Evolutionary conservation across 305 asterid species (phyloP).

Genomic region (Fraxinus latifolia): DNA sequence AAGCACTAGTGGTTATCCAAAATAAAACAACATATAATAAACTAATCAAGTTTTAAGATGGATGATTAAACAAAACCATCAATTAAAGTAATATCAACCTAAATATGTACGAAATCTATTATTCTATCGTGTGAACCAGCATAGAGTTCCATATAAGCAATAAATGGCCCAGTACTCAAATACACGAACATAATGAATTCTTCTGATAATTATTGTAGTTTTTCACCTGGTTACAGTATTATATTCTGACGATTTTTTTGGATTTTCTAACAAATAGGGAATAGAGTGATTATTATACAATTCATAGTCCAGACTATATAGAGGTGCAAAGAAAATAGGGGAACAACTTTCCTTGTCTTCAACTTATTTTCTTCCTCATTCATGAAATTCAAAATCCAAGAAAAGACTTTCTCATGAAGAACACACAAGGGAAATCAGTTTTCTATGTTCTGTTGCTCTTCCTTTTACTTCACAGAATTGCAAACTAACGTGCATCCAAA

Average conservation of each 20-base stretch:
- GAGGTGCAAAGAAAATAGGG: background rate
- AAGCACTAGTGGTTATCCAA: background rate
- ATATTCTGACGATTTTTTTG: background rate
- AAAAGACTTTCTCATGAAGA: background rate
- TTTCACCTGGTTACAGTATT: background rate
- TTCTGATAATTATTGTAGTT: background rate
- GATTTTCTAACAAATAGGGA: background rate
- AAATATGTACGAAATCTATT: background rate
- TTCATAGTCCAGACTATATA: background rate
- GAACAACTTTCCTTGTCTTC: background rate
- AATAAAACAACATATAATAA: background rate
- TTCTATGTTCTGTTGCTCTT: background rate
- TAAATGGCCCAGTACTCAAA: background rate
- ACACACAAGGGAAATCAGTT: background rate
- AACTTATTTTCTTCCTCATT: background rate
- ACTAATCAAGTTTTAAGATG: background rate
- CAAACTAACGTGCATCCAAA: conserved; percentile 20
- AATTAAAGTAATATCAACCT: background rate
- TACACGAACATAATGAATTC: background rate
- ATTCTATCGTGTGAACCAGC: background rate
- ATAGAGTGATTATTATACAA: background rate
- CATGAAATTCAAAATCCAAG: background rate
- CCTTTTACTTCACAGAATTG: conserved; percentile 1
- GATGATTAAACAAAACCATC: background rate
- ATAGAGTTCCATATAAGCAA: background rate